phyloP scores from a whole-genome alignment of 768 basidiomycete species.

The Cubamyces lactineus region DNA sequence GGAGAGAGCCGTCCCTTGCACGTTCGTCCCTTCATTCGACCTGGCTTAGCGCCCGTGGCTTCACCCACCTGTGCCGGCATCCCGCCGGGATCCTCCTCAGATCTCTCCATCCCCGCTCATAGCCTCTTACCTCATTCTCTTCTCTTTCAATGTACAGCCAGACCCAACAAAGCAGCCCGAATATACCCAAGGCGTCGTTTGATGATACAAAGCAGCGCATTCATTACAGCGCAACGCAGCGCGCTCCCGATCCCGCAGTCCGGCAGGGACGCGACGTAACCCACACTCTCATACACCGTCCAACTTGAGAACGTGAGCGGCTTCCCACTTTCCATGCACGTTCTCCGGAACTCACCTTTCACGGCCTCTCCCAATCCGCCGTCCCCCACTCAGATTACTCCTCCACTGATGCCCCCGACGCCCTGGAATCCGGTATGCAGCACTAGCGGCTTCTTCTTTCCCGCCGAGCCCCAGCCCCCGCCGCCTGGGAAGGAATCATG shows the following conservation, averaged over 20 bases:
- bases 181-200: too few relatives aligned
- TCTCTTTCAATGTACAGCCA: too few relatives aligned
- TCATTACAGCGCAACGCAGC: too few relatives aligned
- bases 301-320: constrained; percentile 1
- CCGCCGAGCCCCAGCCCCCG: too few relatives aligned
- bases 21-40: constrained; percentile 26
- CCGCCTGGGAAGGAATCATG: neutral
- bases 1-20: constrained; percentile 8
- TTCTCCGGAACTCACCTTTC: constrained; percentile 19
- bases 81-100: neutral
- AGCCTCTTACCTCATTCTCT: neutral
- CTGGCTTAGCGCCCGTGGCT: constrained; percentile 6
- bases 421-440: too few relatives aligned
- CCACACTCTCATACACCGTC: neutral
- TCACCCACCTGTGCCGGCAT: neutral
- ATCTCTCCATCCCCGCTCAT: neutral
- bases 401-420: neutral
- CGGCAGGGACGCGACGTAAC: neutral
- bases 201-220: too few relatives aligned
- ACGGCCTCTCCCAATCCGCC: neutral
- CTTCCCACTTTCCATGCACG: constrained; percentile 6
- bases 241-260: neutral
- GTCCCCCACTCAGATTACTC: neutral
- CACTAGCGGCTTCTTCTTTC: too few relatives aligned
- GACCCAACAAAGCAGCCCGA: neutral